phyloP scores from a whole-genome alignment of 2,329 filamentous ascomycete genomes.

The Helotiales sp. region DNA sequence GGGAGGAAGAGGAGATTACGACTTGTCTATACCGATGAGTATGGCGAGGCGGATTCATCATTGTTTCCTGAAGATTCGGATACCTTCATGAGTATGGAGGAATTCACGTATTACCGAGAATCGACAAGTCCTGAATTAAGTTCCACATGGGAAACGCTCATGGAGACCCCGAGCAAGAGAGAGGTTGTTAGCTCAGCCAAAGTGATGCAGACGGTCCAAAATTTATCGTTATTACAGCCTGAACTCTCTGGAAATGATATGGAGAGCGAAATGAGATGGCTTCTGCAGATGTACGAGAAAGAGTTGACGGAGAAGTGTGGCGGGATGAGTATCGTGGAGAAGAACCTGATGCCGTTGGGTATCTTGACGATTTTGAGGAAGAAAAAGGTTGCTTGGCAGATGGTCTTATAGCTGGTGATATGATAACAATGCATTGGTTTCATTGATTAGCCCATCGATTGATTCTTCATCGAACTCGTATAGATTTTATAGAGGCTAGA shows the following conservation, averaged over 20 bases:
- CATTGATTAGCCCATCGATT: too few relatives aligned
- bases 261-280: constrained; percentile 38
- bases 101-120: constrained; percentile 37
- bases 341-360: constrained; percentile 40
- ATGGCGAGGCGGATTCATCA: constrained; percentile 9
- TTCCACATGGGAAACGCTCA: neutral
- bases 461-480: too few relatives aligned
- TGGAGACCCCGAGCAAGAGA: constrained; percentile 1
- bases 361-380: constrained; percentile 38
- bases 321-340: constrained; percentile 39
- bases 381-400: constrained; percentile 28
- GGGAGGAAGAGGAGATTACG: constrained; percentile 5
- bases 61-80: constrained; percentile 14
- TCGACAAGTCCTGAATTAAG: constrained; percentile 21
- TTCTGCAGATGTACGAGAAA: constrained; percentile 36
- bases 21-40: constrained; percentile 10
- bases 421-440: neutral
- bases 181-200: constrained; percentile 23
- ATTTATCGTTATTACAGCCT: constrained; percentile 4
- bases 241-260: constrained; percentile 7
- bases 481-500: too few relatives aligned
- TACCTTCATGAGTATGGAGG: constrained; percentile 40
- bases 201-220: constrained; percentile 19
- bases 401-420: constrained; percentile 15
- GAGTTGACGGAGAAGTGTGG: constrained; percentile 40